Base-by-base conservation (phyloP, 2,329 filamentous ascomycete species). In the Thermomyces lanuginosus region DNA sequence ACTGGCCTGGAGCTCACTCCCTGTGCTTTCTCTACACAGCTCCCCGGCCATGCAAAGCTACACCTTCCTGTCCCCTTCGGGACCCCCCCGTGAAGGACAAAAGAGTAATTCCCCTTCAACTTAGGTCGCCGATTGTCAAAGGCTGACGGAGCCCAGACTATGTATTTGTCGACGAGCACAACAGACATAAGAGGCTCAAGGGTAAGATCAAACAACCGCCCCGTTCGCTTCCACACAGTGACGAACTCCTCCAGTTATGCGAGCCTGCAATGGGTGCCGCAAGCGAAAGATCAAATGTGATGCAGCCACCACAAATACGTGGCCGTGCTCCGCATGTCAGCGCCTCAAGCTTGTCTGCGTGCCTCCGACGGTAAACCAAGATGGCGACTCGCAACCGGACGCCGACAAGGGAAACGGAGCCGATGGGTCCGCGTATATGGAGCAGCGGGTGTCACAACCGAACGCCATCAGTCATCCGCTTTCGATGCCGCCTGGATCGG, bases 131-230 rank as follows among this genome's bases (percentile, higher is more conserved):
- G n/a, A 15, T 7, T 16, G 9, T 20, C 14, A 6, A 17, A 21
- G 7, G 25, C 27, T 33, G 21, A 33, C 8, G 16, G 3, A 8
- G n/a, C 11, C 11, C 44, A 92, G 84, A 93, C 53, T 95, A 93
- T 78, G 89, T 95, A 44, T 95, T 95, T 49, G 89, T 95, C 31
- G 86, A 95, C 55, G 86, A 95, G 55, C 89, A 95, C 56, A 95
- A 95, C 60, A 77, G 89, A 37, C 89, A 95, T 57, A 95, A 95
- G 58, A 72, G 86, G 43, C 62, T 95, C 36, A 95, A 95, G 66
- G 82, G 82, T 89, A 69, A 34, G 51, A 21, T 21, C 5, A 2
- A 12, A 6, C 1, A 6, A 17, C 2, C 18, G 10, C 9, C 8
- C 3, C 16, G 17, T 29, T 25, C 16, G 3, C 7, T n/a, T 16